Base-by-base conservation (phyloP, 805 yeast species). In the Starmerella sp. region DNA sequence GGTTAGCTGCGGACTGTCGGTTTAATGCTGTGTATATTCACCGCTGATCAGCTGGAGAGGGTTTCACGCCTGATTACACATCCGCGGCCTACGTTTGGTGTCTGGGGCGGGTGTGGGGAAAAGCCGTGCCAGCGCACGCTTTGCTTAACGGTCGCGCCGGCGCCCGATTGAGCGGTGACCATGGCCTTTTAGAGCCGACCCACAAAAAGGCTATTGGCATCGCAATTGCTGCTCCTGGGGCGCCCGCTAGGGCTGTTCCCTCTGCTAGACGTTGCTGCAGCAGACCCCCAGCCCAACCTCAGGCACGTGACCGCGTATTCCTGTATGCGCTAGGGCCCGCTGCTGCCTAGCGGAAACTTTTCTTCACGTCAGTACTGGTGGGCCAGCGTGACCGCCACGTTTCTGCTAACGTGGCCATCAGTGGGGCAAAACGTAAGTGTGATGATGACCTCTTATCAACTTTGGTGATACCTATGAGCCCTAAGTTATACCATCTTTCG, bases 401-500 rank as follows among this genome's bases (percentile, higher is more conserved):
- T 32, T 32, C 2, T 7, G 35, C 35, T 4, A 36, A 10, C 6
- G 14, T 36, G n/a, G 38, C n/a, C n/a, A 2, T 11, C 13, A 6
- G 38, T 11, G 38, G 38, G n/a, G n/a, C 28, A 38, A 37, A 48
- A 48, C 14, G 51, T 38, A 63, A 59, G 59, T 57, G 63, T 60
- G 60, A 58, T 63, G 65, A 63, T 63, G 65, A 62, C 54, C 58
- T 53, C 58, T 53, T 62, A 53, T 51, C 62, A 58, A 61, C 65
- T 61, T 46, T 53, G 64, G 66, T 53, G 64, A 61, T 39, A 36
- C 42, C 59, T 54, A 56, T 63, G 66, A 61, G 65, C 64, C 65
- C 51, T 15, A 57, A 61, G 61, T 63, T 62, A 61, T 57, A 63
- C 66, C 66, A 63, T 63, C 66, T 63, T 63, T 63, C 66, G 66